Conservation (phyloP, 176 grass and related monocot genomes). For the Oropetium thomaeum region DNA sequence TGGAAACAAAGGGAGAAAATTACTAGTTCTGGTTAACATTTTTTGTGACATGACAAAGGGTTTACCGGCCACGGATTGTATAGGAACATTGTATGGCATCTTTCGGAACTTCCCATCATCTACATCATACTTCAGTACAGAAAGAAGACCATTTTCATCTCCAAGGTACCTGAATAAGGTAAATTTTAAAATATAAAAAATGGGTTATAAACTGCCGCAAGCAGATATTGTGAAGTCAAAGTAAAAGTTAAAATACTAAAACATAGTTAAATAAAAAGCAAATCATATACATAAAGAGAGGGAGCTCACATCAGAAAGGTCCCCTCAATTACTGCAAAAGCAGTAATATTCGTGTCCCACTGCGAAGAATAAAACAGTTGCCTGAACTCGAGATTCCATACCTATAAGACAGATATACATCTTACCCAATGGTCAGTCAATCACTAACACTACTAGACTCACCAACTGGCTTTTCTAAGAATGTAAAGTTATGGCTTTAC, state of each 20-base stretch:
- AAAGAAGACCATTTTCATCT: constrained; percentile 88
- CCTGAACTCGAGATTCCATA: constrained; percentile 96
- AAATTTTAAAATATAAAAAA: constrained; percentile 31
- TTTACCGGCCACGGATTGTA: constrained; percentile 58
- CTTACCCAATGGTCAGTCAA: background rate
- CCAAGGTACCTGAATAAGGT: constrained; percentile 76
- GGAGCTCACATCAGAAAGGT: constrained; percentile 77
- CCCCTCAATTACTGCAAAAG: constrained; percentile 77
- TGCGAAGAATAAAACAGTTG: constrained; percentile 66
- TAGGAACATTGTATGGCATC: constrained; percentile 74
- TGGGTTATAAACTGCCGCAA: constrained; percentile 2
- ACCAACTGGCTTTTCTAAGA: too few relatives aligned
- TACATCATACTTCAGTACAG: constrained; percentile 79
- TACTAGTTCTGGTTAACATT: background rate
- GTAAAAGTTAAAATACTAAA: constrained; percentile 3
- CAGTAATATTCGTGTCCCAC: constrained; percentile 85
- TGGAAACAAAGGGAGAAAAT: constrained; percentile 16
- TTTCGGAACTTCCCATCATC: constrained; percentile 79
- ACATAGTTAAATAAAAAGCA: background rate
- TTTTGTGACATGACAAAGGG: background rate
- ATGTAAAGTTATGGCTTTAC: background rate
- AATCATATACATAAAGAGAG: background rate
- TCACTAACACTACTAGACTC: background rate
- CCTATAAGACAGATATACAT: constrained; percentile 36
- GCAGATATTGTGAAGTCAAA: constrained; percentile 1